Percentiles rank a stretch among this genome's conserved stretches.
Evolutionary conservation across 129 eudicot genomes (phyloP).

Genomic region (Ambrosia trifida): DNA sequence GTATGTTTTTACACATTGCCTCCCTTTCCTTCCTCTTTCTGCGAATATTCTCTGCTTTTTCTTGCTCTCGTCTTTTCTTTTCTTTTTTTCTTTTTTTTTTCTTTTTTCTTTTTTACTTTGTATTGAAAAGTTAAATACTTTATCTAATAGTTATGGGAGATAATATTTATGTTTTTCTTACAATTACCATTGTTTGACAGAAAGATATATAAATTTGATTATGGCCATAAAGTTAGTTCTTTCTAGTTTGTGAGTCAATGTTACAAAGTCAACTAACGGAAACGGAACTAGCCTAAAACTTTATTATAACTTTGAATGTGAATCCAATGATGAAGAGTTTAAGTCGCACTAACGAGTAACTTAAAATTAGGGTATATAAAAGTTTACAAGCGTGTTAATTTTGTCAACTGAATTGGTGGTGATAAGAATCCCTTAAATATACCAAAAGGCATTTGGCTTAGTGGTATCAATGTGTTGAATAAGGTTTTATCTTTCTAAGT

Average conservation of each 20-base stretch:
- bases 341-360: too few relatives aligned
- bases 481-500: too few relatives aligned
- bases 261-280: too few relatives aligned
- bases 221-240: background rate
- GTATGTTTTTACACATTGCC: background rate
- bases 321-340: too few relatives aligned
- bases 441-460: too few relatives aligned
- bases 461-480: too few relatives aligned
- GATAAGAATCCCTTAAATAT: too few relatives aligned
- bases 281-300: too few relatives aligned
- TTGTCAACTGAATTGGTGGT: too few relatives aligned
- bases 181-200: background rate
- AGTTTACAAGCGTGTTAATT: too few relatives aligned
- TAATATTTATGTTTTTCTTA: background rate
- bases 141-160: background rate
- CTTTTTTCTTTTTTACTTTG: slow-evolving; percentile 8
- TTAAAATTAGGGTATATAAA: too few relatives aligned
- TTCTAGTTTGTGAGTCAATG: background rate
- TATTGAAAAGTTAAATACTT: background rate
- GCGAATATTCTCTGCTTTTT: slow-evolving; percentile 10
- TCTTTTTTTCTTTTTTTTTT: background rate
- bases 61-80: slow-evolving; percentile 4
- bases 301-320: too few relatives aligned
- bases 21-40: slow-evolving; percentile 12
- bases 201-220: background rate